phyloP scores from a whole-genome alignment of 2,329 filamentous ascomycete species.

The Graphiopsis chlorocephala region DNA sequence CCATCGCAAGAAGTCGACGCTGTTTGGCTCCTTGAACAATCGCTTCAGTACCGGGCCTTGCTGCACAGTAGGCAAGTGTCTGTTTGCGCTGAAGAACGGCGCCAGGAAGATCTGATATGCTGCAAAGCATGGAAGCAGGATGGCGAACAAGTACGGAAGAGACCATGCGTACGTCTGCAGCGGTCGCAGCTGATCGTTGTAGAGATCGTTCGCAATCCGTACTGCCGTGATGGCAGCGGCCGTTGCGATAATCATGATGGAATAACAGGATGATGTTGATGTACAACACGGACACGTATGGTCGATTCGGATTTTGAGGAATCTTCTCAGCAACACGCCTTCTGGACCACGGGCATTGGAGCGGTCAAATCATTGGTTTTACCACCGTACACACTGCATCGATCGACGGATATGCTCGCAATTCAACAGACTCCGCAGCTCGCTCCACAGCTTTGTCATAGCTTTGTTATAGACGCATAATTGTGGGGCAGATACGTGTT shows the following conservation, averaged over 20 bases:
- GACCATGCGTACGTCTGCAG: background rate
- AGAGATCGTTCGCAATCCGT: background rate
- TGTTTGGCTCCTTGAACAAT: constrained; percentile 30
- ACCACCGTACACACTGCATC: background rate
- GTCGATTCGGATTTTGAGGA: background rate
- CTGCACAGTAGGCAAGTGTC: background rate
- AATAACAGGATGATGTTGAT: background rate
- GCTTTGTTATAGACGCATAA: background rate
- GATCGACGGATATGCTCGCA: background rate
- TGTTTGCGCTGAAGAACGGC: background rate
- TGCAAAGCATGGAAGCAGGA: background rate
- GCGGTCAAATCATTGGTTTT: background rate
- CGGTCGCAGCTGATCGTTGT: background rate
- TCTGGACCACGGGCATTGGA: background rate
- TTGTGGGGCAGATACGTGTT: background rate
- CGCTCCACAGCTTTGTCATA: background rate
- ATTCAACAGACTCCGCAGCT: background rate
- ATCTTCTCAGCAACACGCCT: background rate
- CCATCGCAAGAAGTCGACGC: constrained; percentile 44
- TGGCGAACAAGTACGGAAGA: background rate
- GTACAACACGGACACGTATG: background rate
- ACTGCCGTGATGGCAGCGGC: background rate
- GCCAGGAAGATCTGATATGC: background rate
- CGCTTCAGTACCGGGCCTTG: background rate
- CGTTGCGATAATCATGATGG: background rate